These are phyloP conservation scores for Leccinum variicolor DNA, from an alignment of 768 basidiomycete genomes.

Conservation along the genomic window DNA sequence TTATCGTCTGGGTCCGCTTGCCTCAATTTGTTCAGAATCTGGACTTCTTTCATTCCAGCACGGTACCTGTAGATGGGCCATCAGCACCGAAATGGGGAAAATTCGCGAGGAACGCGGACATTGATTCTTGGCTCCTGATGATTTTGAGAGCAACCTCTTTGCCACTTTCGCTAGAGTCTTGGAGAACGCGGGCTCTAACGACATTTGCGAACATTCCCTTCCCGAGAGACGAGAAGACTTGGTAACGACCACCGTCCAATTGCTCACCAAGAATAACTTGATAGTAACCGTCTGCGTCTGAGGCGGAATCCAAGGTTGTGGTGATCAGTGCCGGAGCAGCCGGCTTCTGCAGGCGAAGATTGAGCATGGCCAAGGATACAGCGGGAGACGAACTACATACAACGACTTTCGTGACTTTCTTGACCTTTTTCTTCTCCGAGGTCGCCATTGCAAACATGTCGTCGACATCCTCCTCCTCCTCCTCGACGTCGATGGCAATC, in stretches of 20 bases:
- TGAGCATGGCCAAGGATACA: not conserved
- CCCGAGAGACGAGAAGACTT: constrained; percentile 92
- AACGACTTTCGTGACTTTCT: constrained; percentile 55
- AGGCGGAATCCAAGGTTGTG: constrained; percentile 82
- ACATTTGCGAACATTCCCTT: constrained; percentile 99
- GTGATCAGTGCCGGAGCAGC: constrained; percentile 63
- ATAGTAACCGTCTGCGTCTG: constrained; percentile 96
- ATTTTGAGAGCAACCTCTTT: constrained; percentile 98
- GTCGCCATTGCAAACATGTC: constrained; percentile 87
- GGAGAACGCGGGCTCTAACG: constrained; percentile 80
- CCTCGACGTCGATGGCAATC: constrained; percentile 42
- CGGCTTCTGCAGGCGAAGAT: constrained; percentile 36
- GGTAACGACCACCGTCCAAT: constrained; percentile 87
- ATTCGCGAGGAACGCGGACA: constrained; percentile 53
- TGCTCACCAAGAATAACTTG: constrained; percentile 91
- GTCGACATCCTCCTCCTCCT: constrained; percentile 77
- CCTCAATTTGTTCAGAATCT: constrained; percentile 81
- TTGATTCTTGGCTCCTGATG: constrained; percentile 91
- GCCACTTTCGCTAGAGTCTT: constrained; percentile 53
- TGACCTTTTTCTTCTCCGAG: constrained; percentile 46
- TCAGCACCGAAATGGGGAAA: constrained; percentile 3
- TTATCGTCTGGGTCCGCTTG: constrained; percentile 95
- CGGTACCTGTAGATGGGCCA: constrained; percentile 64
- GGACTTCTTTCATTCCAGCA: constrained; percentile 88
- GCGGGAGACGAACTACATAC: constrained; percentile 33